Evolutionary conservation across 768 basidiomycete species (phyloP).

Genomic region (button mushroom (Agaricus bisporus)): DNA sequence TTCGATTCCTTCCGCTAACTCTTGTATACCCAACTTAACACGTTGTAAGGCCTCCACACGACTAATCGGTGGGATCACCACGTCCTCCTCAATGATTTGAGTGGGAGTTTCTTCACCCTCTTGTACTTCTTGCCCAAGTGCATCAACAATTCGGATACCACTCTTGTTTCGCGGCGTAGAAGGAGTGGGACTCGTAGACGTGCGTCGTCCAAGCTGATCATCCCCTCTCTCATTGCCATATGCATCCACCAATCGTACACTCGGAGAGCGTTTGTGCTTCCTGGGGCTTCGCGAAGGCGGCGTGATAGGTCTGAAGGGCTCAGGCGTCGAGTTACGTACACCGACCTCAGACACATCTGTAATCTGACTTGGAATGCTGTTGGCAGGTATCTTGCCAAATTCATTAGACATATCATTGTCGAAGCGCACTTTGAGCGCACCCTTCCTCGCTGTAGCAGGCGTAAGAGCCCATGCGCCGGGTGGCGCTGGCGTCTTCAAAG

Average conservation of each 20-base stretch:
- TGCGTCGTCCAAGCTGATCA: conserved; percentile 1
- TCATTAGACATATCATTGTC: conserved; percentile 34
- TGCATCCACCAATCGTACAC: conserved; percentile 65
- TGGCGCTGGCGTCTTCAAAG: conserved; percentile 55
- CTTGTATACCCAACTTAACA: conserved; percentile 52
- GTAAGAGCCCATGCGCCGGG: conserved; percentile 67
- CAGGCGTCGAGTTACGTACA: conserved; percentile 14
- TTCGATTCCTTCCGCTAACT: conserved; percentile 48
- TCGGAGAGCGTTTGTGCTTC: conserved; percentile 31
- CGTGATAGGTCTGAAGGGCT: conserved; percentile 10
- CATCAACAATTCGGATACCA: conserved; percentile 57
- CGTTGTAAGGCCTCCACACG: conserved; percentile 49
- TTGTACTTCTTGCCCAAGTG: conserved; percentile 58
- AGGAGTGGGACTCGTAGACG: conserved; percentile 8
- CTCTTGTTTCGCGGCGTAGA: conserved; percentile 27
- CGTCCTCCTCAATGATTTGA: conserved; percentile 18
- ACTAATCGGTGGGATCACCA: conserved; percentile 17
- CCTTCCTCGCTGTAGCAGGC: conserved; percentile 45
- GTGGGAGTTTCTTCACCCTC: conserved; percentile 16
- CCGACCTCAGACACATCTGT: conserved; percentile 14
- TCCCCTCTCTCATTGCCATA: conserved; percentile 47
- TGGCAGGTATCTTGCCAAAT: conserved; percentile 3
- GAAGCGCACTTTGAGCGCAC: conserved; percentile 68
- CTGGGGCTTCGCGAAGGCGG: conserved; percentile 21
- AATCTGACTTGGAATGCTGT: conserved; percentile 2